Evolutionary conservation across 192 early-diverging fungal species (phyloP).

Genomic region (Dimargaris cristalligena): DNA sequence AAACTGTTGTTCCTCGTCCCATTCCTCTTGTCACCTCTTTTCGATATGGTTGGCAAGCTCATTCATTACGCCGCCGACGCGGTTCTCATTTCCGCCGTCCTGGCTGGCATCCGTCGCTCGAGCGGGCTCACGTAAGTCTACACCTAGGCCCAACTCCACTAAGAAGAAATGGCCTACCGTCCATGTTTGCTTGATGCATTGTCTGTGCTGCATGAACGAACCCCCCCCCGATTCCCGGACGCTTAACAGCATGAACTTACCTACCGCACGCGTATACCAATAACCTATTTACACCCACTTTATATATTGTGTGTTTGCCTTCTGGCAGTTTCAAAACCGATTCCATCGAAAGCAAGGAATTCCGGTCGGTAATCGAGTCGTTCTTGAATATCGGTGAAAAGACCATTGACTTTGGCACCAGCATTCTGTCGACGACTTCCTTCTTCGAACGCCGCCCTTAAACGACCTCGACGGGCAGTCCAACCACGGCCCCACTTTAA

Average conservation of each 20-base stretch:
- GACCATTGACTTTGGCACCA: constrained; percentile 28
- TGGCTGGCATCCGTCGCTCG: constrained; percentile 37
- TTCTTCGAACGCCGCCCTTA: constrained; percentile 35
- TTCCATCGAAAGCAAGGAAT: constrained; percentile 31
- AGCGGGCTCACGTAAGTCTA: constrained; percentile 26
- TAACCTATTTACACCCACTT: no score
- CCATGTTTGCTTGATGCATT: no score
- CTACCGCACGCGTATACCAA: no score
- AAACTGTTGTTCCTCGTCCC: constrained; percentile 6
- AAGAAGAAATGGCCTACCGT: no score
- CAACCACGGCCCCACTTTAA: no score
- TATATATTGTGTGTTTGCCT: no score
- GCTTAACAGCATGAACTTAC: no score
- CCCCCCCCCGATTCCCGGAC: no score
- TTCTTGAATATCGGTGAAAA: constrained; percentile 38
- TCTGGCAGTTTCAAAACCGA: constrained; percentile 12
- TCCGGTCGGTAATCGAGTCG: constrained; percentile 29
- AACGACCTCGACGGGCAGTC: no score
- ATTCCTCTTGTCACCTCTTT: neutral
- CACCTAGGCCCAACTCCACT: no score
- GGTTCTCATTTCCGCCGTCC: constrained; percentile 36
- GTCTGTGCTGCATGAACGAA: no score
- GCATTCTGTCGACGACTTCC: constrained; percentile 22
- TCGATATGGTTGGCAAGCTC: constrained; percentile 26
- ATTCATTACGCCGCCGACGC: constrained; percentile 36